Percentiles rank a stretch among this genome's conserved stretches.
These are phyloP conservation scores for Nephelium lappaceum DNA, from an alignment of 345 rosid species.

Conservation along the genomic window DNA sequence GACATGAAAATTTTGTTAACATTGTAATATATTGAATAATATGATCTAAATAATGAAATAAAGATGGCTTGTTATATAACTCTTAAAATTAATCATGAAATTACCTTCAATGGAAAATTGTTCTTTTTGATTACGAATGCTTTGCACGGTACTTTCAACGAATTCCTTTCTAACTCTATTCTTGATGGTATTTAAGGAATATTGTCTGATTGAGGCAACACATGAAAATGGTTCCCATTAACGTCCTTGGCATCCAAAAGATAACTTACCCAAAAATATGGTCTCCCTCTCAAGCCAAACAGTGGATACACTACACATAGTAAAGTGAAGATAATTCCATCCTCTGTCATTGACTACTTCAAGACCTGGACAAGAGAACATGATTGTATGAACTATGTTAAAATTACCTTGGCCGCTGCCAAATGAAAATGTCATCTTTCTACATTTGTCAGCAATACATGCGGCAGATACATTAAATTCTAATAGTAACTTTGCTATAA, in stretches of 20 bases:
- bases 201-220: too few species aligned
- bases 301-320: constrained; percentile 2
- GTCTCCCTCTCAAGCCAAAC: too few species aligned
- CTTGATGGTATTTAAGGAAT: too few species aligned
- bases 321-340: not conserved
- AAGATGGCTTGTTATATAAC: too few species aligned
- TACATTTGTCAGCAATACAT: not conserved
- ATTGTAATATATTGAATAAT: too few species aligned
- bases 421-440: constrained; percentile 11
- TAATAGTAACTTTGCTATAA: not conserved
- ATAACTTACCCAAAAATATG: not conserved
- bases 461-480: not conserved
- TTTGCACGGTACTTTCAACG: too few species aligned
- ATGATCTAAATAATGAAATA: too few species aligned
- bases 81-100: too few species aligned
- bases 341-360: not conserved
- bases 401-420: not conserved
- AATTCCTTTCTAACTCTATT: too few species aligned
- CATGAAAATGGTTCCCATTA: not conserved
- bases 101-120: too few species aligned
- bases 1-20: too few species aligned
- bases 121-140: too few species aligned
- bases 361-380: not conserved
- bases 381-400: not conserved
- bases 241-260: not conserved